These are phyloP conservation scores for Huntiella omanensis DNA, from an alignment of 2,329 filamentous ascomycete genomes.

Conservation along the genomic window DNA sequence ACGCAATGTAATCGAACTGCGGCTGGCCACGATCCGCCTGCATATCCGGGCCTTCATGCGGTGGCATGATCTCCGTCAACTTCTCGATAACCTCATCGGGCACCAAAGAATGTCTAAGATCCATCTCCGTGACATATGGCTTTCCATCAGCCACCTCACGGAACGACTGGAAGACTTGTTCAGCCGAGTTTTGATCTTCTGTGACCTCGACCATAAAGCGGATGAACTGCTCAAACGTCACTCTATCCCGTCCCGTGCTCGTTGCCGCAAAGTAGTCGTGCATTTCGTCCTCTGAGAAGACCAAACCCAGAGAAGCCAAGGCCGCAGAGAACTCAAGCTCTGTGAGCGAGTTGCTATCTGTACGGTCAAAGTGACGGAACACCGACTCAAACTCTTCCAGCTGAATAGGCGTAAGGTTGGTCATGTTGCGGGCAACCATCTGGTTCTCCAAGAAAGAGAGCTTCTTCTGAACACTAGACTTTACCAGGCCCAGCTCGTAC, in stretches of 20 bases:
- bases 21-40: conserved; percentile 65
- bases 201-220: conserved; percentile 98
- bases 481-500: conserved; percentile 84
- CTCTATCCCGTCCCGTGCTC: conserved; percentile 57
- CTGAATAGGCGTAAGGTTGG: conserved; percentile 93
- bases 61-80: conserved; percentile 69
- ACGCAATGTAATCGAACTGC: conserved; percentile 91
- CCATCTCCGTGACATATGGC: conserved; percentile 95
- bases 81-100: conserved; percentile 95
- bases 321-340: conserved; percentile 94
- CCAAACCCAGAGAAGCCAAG: conserved; percentile 79
- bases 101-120: conserved; percentile 82
- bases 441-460: conserved; percentile 94
- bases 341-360: conserved; percentile 72
- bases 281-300: conserved; percentile 97
- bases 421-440: conserved; percentile 96
- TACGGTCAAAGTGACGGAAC: conserved; percentile 92
- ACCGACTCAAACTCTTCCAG: conserved; percentile 97
- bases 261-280: conserved; percentile 83
- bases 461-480: conserved; percentile 87
- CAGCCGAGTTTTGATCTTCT: conserved; percentile 95
- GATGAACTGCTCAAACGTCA: conserved; percentile 97
- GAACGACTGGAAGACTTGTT: conserved; percentile 97
- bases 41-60: conserved; percentile 67
- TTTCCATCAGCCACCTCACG: conserved; percentile 95